Evolutionary conservation across 306 rosid genomes (phyloP), one percentile per base, ranked within the genome.

Genomic region (Rubus parviflorus): DNA sequence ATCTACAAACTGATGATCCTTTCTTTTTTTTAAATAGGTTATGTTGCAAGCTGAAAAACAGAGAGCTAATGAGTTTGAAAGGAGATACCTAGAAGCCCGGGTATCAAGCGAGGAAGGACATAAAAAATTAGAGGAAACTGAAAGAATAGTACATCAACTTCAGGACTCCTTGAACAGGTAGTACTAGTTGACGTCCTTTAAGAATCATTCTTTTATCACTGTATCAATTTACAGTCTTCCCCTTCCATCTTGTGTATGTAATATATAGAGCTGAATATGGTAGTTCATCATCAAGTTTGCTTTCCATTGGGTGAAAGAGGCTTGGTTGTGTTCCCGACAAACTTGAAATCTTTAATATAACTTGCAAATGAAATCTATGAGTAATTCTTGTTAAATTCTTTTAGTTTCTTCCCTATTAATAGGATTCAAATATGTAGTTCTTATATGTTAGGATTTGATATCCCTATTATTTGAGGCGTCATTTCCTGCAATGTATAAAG

Each of bases 161-260:
- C 97, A 90, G 74, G 97, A 92, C 74, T 92, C 97, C 69, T 82
- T 89, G 78, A 92, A 83, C 92, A 90, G 98, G 96, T 94, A 94
- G 85, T 82, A 84, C 79, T 81, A 74, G 79, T 69, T 85, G 78
- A 61, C 60, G 43, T 76, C 75, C 81, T 79, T 80, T 61, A 79
- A 65, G 68, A 78, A 80, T 81, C 62, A 43, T 48, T 69, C 65
- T 73, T 56, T 13, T 82, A 68, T 67, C 58, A 68, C 56, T 68
- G 23, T 82, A 68, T 67, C 58, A 68, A 57, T 68, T n/a, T 7
- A 83, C 73, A 20, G 37, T 78, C 78, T 79, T 3, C 46, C 54
- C 30, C n/a, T 6, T 42, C 49, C 72, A 17, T 20, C 43, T 49
- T 23, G 46, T 62, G 30, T 64, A 68, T 79, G 61, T 64, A 58